Evolutionary conservation across 2,329 filamentous ascomycete genomes (phyloP), one percentile per base, ranked within the genome.

Genomic region (Arthrobotrys musiformis): DNA sequence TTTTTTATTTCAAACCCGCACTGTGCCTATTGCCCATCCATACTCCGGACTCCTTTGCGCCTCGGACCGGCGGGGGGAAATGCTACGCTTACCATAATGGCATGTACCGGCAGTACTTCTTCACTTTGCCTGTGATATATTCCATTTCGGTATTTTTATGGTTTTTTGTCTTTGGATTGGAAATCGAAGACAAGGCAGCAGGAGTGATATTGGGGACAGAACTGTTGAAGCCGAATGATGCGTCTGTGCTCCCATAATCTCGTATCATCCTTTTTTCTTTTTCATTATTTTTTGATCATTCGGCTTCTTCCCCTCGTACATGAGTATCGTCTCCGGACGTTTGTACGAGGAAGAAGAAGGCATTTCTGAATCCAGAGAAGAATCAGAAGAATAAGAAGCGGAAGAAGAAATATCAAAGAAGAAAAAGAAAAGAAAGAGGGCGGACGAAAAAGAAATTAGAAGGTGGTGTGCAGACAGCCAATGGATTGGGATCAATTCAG

Each of bases 31-130:
- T n/a, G n/a, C n/a, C n/a, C n/a, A n/a, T n/a, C n/a, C 48, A 42
- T 42, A 42, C 40, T 42, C 37, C 40, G 40, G 40, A 42, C 68
- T 58, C 72, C 48, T 61, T 64, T 76, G 64, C 72, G 72, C 72
- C 72, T 76, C 72, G 64, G 72, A 69, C 72, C 72, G 72, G 37
- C 72, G 64, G 72, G 48, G 33, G 40, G 30, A n/a, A n/a, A n/a
- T n/a, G n/a, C n/a, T n/a, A n/a, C n/a, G n/a, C n/a, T n/a, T n/a
- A n/a, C n/a, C n/a, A n/a, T 46, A 8, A 33, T 50, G 61, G 42
- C 17, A 50, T 37, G n/a, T 62, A 46, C 58, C 42, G 42, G 37
- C 46, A 6, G 22, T 2, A 15, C 22, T 22, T 35, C 2, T 54
- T 35, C 2, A 28, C 42, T 4, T 22, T 46, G 35, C 33, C 40